phyloP scores from a whole-genome alignment of 345 rosid species.

The Citropsis articulata region DNA sequence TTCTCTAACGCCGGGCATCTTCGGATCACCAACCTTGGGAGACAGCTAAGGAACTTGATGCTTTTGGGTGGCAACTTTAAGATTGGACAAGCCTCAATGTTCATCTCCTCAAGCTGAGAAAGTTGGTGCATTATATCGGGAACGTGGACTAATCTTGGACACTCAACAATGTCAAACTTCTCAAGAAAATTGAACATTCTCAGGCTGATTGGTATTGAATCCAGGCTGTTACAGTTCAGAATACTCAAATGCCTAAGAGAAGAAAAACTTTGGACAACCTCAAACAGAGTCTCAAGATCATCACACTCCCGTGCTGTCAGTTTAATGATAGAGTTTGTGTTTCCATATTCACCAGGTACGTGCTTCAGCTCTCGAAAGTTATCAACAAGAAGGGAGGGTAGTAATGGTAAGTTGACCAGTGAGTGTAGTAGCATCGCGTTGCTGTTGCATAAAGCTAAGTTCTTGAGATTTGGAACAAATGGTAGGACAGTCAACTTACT shows the following conservation, averaged over 20 bases:
- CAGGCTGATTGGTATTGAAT: conserved; percentile 4
- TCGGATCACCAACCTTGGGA: conserved; percentile 3
- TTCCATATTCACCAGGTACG: not conserved
- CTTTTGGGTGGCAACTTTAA: conserved; percentile 3
- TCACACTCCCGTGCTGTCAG: conserved; percentile 16
- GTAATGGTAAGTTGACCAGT: not conserved
- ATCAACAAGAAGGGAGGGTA: conserved; percentile 16
- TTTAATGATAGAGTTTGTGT: not conserved
- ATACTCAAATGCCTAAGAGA: conserved; percentile 23
- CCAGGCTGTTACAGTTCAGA: conserved; percentile 12
- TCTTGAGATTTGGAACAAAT: conserved; percentile 15
- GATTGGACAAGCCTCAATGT: conserved; percentile 14
- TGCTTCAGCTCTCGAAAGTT: not conserved
- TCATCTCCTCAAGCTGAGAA: conserved; percentile 12
- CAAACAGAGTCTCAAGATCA: conserved; percentile 10
- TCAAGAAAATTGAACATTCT: conserved; percentile 8
- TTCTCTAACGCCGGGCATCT: conserved; percentile 1
- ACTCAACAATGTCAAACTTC: conserved; percentile 20
- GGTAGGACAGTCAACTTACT: conserved; percentile 13
- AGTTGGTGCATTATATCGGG: conserved; percentile 4
- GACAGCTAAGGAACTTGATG: not conserved
- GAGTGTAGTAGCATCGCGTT: conserved; percentile 16
- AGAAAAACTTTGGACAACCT: not conserved
- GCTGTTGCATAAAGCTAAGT: conserved; percentile 22
- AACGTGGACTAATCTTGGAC: not conserved